These are phyloP conservation scores for Colletotrichum sp. DNA, from an alignment of 2,329 filamentous ascomycete species.

Conservation along the genomic window DNA sequence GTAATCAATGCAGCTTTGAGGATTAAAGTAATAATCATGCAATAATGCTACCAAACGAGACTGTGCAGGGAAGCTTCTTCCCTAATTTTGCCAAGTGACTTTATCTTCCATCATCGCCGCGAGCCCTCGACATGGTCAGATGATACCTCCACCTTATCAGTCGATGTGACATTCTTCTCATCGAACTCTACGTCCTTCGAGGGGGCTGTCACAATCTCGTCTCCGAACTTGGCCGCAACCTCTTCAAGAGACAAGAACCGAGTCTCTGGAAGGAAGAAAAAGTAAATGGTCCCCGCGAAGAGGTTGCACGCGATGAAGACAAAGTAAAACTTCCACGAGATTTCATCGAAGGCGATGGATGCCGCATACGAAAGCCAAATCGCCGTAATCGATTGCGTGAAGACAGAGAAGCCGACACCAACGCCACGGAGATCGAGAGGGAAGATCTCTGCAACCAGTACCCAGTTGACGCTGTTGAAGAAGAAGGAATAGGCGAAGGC, in stretches of 20 bases:
- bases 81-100: rapidly evolving
- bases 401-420: slow-evolving; percentile 29
- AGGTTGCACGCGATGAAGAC: slow-evolving; percentile 36
- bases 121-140: background rate
- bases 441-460: slow-evolving; percentile 33
- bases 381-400: slow-evolving; percentile 30
- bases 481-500: slow-evolving; percentile 32
- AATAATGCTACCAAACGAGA: background rate
- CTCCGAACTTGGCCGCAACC: slow-evolving; percentile 36
- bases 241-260: slow-evolving; percentile 35
- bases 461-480: slow-evolving; percentile 37
- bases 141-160: background rate
- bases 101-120: background rate
- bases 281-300: slow-evolving; percentile 32
- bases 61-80: rapidly evolving
- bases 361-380: slow-evolving; percentile 34
- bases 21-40: rapidly evolving
- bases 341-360: slow-evolving; percentile 29
- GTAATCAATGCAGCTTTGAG: rapidly evolving
- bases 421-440: slow-evolving; percentile 29
- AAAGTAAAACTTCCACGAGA: slow-evolving; percentile 35
- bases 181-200: background rate
- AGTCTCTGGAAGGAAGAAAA: slow-evolving; percentile 39
- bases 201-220: slow-evolving; percentile 23
- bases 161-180: background rate